These are phyloP conservation scores for Salix viminalis DNA, from an alignment of 345 rosid species.

Conservation along the genomic window DNA sequence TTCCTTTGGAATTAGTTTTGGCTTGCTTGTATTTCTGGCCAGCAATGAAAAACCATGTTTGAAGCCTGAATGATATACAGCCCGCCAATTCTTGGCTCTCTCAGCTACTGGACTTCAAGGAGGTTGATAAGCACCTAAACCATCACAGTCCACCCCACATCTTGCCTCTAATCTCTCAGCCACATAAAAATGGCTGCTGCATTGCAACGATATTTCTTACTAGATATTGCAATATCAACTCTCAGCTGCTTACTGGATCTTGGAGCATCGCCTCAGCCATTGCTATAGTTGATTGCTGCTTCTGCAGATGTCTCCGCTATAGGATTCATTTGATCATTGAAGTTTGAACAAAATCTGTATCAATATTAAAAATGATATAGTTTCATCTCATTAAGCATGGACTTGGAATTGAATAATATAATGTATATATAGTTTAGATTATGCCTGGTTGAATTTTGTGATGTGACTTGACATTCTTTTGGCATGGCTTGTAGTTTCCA, in stretches of 20 bases:
- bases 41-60: not conserved
- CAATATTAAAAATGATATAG: not conserved
- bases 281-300: not conserved
- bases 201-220: not conserved
- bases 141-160: not conserved
- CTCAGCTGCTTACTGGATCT: not conserved
- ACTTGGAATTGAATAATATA: not conserved
- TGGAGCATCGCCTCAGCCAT: not conserved
- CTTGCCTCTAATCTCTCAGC: not conserved
- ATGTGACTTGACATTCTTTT: not conserved
- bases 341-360: constrained; percentile 1
- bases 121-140: not conserved
- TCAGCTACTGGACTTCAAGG: not conserved
- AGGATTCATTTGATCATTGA: not conserved
- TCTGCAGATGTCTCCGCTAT: not conserved
- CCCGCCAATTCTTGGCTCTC: not conserved
- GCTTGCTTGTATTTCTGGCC: not conserved
- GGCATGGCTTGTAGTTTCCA: not conserved
- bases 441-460: constrained; percentile 2
- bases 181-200: not conserved
- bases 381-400: not conserved
- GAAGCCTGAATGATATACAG: not conserved
- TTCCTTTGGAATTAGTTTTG: not conserved
- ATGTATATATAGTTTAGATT: not conserved
- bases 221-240: not conserved